A percentile compares a stretch with the other conserved stretches of the same genome.
phyloP scores from a whole-genome alignment of 2,329 filamentous ascomycete species.

The Rutstroemia sydowiana region DNA sequence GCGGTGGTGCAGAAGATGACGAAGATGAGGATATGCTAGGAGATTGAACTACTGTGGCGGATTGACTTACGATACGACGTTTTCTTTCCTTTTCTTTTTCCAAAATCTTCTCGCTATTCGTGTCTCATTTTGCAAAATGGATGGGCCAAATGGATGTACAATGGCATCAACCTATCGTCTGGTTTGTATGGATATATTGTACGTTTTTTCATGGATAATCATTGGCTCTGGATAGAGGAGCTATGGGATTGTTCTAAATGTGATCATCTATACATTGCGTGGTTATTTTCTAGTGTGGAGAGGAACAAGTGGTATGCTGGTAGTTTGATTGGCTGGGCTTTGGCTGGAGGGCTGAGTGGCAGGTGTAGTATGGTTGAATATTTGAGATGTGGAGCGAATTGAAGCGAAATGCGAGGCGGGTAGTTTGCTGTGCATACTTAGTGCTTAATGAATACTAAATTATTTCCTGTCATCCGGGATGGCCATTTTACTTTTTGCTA shows the following conservation, averaged over 20 bases:
- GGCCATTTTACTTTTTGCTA: too few species aligned
- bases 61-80: slow-evolving; percentile 1
- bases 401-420: background rate
- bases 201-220: background rate
- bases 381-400: background rate
- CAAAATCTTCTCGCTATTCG: background rate
- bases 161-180: background rate
- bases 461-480: too few species aligned
- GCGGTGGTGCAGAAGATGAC: too few species aligned
- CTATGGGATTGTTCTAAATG: background rate
- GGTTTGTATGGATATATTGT: background rate
- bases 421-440: background rate
- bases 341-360: too few species aligned
- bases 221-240: background rate
- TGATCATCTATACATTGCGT: background rate
- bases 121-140: background rate
- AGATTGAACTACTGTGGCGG: slow-evolving; percentile 27
- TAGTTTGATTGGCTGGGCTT: background rate
- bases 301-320: background rate
- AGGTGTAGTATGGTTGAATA: background rate
- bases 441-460: background rate
- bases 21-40: slow-evolving; percentile 36
- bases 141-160: background rate
- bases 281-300: slow-evolving; percentile 5
- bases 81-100: background rate